Conservation (phyloP, 371 early-diverging fungal genomes). For the Mortierella sp. region DNA sequence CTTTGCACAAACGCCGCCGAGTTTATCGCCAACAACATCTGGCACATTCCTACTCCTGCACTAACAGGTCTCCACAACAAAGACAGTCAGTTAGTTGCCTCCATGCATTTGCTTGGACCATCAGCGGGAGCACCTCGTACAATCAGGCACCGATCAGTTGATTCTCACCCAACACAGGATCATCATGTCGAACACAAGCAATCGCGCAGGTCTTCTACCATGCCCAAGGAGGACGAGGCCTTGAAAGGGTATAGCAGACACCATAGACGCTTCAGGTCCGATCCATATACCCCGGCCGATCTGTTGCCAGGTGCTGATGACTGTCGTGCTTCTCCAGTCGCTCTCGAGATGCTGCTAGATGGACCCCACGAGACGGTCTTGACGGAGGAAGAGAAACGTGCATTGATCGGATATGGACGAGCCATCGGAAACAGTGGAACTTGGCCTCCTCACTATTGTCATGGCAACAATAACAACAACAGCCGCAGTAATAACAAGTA, state of each 20-base stretch:
- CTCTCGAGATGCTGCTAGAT: background rate
- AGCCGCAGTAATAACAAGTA: background rate
- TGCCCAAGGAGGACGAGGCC: no score
- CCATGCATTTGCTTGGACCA: background rate
- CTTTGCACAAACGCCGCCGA: conserved; percentile 3
- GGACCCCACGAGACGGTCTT: background rate
- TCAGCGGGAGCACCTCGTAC: background rate
- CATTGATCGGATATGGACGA: background rate
- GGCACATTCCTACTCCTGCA: background rate
- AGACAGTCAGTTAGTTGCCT: background rate
- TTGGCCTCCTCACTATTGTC: background rate
- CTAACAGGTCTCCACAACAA: background rate
- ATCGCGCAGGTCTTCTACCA: background rate
- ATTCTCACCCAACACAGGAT: background rate
- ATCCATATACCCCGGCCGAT: background rate
- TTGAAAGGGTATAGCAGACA: background rate
- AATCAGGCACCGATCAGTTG: background rate
- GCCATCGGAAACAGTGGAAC: background rate
- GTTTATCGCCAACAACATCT: background rate
- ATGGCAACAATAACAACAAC: background rate
- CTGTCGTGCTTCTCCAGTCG: background rate
- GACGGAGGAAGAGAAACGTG: background rate
- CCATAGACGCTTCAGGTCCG: background rate
- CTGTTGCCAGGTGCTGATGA: background rate
- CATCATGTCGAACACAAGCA: background rate